A percentile compares a stretch with the other conserved stretches of the same genome.
Conservation (phyloP, 176 grass and related monocot genomes). For the Poa pratensis region DNA sequence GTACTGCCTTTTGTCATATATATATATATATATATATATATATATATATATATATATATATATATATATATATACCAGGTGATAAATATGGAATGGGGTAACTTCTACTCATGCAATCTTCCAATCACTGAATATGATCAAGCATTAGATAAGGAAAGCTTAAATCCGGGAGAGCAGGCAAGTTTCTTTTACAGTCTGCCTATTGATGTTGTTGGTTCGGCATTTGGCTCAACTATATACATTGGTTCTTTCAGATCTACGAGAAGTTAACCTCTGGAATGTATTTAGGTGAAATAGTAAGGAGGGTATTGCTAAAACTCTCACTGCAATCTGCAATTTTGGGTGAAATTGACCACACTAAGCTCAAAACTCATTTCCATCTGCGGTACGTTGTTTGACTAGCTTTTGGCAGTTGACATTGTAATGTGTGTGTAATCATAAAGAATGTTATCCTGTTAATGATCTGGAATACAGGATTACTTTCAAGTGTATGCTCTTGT, state of each 20-base stretch:
- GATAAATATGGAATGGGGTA: conserved; percentile 97
- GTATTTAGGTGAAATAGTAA: conserved; percentile 87
- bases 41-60: no score
- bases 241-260: conserved; percentile 71
- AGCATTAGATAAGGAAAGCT: conserved; percentile 71
- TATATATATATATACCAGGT: no score
- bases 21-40: no score
- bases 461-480: conserved; percentile 13
- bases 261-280: conserved; percentile 90
- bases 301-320: conserved; percentile 74
- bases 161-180: conserved; percentile 90
- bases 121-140: conserved; percentile 75
- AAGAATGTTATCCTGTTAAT: neutral
- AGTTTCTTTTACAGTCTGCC: conserved; percentile 15
- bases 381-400: conserved; percentile 49
- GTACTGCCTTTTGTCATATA: neutral
- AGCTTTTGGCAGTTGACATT: neutral
- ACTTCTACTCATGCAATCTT: conserved; percentile 64
- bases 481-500: neutral
- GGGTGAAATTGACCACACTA: conserved; percentile 55
- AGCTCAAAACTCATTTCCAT: conserved; percentile 66
- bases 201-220: conserved; percentile 3
- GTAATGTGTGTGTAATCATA: neutral
- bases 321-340: conserved; percentile 57
- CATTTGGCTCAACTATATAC: neutral